A percentile compares a stretch with the other conserved stretches of the same genome.
phyloP scores from a whole-genome alignment of 768 basidiomycete species.

The Lentinula guzmanii region DNA sequence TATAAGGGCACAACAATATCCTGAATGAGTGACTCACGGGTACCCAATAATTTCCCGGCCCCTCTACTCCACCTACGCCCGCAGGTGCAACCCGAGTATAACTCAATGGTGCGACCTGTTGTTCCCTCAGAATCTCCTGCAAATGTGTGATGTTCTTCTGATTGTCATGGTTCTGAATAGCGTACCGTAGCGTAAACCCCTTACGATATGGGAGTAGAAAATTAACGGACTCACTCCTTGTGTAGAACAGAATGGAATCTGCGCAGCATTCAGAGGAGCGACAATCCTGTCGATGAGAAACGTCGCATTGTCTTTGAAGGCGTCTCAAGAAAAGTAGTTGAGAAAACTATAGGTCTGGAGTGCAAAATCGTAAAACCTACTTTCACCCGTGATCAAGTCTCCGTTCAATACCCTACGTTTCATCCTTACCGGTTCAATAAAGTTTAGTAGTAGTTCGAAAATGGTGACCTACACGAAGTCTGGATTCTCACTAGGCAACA shows the following conservation, averaged over 20 bases:
- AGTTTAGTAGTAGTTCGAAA: background rate
- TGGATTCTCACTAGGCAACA: slow-evolving; percentile 54
- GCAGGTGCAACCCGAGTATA: slow-evolving; percentile 58
- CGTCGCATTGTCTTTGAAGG: slow-evolving; percentile 63
- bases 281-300: slow-evolving; percentile 59
- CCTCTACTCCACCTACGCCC: slow-evolving; percentile 57
- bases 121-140: slow-evolving; percentile 62
- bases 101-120: slow-evolving; percentile 46
- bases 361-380: slow-evolving; percentile 23
- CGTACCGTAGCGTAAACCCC: background rate
- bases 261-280: slow-evolving; percentile 47
- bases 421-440: background rate
- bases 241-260: slow-evolving; percentile 61
- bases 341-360: background rate
- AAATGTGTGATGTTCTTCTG: slow-evolving; percentile 65
- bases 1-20: too few relatives aligned
- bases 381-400: slow-evolving; percentile 69
- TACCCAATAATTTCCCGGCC: slow-evolving; percentile 74
- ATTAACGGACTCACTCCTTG: slow-evolving; percentile 49
- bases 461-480: slow-evolving; percentile 57
- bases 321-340: slow-evolving; percentile 33
- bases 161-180: slow-evolving; percentile 66
- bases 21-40: slow-evolving; percentile 32
- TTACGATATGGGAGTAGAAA: background rate
- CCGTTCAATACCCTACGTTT: slow-evolving; percentile 60